Evolutionary conservation across 1,284 basidiomycete species (phyloP), one percentile per base, ranked within the genome.

Genomic region (Fereydounia khargensis): DNA sequence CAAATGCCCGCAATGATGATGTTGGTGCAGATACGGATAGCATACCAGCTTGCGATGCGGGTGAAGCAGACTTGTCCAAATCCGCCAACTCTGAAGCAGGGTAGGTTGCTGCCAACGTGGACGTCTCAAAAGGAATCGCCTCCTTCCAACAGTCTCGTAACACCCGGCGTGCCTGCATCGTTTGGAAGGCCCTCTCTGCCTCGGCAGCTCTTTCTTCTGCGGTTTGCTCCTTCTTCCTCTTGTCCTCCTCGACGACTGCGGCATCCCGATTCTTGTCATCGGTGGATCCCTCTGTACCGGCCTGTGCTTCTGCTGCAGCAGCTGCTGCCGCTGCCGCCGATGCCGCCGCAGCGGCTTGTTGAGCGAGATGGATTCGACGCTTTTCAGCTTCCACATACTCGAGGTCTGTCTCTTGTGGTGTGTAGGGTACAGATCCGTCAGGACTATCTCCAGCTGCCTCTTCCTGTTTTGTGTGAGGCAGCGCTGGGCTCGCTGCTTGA

Each of bases 1-100:
- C 64, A 35, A 70, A 72, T 1, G 65, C 65, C 6, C 52, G 49
- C 9, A 68, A 35, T 14, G 65, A 64, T 10, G 67, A 66, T 14
- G 55, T 58, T 2, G 44, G 30, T 7, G 49, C 47, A 9, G 52
- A 52, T 9, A 61, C 41, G 8, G 58, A 46, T 6, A 36, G n/a
- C 27, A 46, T 25, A 6, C 42, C 47, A 4, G 44, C 28, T 16
- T 30, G 28, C 6, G 6, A 4, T 13, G 27, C 47, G 47, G 32
- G 33, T 42, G 35, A 51, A 45, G 14, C n/a, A 11, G 41, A 42
- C 20, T 45, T 35, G 17, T 60, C 57, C 35, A 60, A 22, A 8
- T 55, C 47, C 4, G 44, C 43, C 25, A 61, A 24, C 40, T 61
- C 58, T 8, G 39, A 44, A 14, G 48, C 48, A 6, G 39, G 11